A percentile compares a stretch with the other conserved stretches of the same genome.
Conservation (phyloP, 768 basidiomycete genomes). For the Mycena albidolilacea region DNA sequence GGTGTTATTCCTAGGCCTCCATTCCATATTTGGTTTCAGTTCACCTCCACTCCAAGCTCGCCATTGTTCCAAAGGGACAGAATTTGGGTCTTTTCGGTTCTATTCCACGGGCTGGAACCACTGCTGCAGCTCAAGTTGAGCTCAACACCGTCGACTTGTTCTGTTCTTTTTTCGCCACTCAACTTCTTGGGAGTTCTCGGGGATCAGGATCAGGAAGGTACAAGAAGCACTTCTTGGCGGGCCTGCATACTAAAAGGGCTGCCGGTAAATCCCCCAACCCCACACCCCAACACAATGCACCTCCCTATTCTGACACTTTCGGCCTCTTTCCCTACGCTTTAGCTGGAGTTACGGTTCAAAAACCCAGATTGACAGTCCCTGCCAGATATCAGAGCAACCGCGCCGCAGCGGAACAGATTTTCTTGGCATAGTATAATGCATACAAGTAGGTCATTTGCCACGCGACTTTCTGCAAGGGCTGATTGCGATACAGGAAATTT, state of each 20-base stretch:
- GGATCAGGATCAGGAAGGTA: conserved; percentile 7
- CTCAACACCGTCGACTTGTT: not conserved
- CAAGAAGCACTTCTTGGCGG: not conserved
- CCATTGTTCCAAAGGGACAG: not conserved
- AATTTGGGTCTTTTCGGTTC: not conserved
- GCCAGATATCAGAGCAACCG: conserved; percentile 47
- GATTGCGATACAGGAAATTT: conserved; percentile 49
- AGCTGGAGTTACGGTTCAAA: conserved; percentile 52
- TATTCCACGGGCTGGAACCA: not conserved
- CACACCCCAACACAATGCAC: conserved; percentile 14
- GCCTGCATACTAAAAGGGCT: not conserved
- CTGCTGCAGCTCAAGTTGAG: too few species aligned
- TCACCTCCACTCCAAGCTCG: not conserved
- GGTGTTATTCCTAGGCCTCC: not conserved
- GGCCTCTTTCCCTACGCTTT: conserved; percentile 2
- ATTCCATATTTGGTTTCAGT: not conserved
- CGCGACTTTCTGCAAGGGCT: not conserved
- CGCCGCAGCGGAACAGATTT: conserved; percentile 57
- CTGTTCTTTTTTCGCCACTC: not conserved
- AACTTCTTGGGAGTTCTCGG: not conserved
- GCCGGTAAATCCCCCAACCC: not conserved
- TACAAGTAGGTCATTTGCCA: conserved; percentile 54
- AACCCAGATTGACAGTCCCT: conserved; percentile 54
- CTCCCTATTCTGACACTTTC: conserved; percentile 20
- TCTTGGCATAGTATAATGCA: conserved; percentile 58